Evolutionary conservation across 2,329 filamentous ascomycete species (phyloP), one percentile per base, ranked within the genome.

Genomic region (Teratosphaeria viscida): DNA sequence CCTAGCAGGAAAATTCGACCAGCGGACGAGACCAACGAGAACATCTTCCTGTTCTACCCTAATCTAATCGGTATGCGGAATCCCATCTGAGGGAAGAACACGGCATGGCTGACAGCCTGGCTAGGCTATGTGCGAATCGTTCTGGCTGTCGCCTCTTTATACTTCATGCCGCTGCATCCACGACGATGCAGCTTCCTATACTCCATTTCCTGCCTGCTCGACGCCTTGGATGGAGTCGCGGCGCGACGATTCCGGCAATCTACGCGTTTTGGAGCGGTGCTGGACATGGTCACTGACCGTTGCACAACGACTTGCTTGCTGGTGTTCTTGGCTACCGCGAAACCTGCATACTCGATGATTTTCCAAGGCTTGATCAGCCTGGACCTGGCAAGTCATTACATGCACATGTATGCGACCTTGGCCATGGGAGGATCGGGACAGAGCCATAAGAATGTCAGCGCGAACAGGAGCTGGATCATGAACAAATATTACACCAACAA

Each of bases 151-250:
- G 90, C 89, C 55, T 96, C 94, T 32, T 85, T 99, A 66, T 96
- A 97, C 79, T 99, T 96, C 80, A 99, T 99, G 94, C 92, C 94
- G 57, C 84, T 97, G 58, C 94, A 99, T 75, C 92, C 92, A n/a
- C 88, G 92, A 69, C 96, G 92, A 43, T 97, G 92, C 78, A 92
- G 89, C 61, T 75, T 92, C 56, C 84, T 95, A 58, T 99, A 99
- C 81, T 92, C 87, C 72, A 79, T 99, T 61, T 97, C 92, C 29
- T 97, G 94, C 74, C 83, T 97, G 53, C 87, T 99, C 65, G 94
- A 99, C 73, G 94, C 92, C 54, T 83, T 97, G 64, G 94, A 99
- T 73, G 94, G 94, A 68, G 88, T 92, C 68, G 92, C 92, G n/a
- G 94, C 94, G 60, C 86, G 90, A 55, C 79, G 83, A 69, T 87